Evolutionary conservation across 2,329 filamentous ascomycete species (phyloP).

Genomic region (Pochonia chlamydosporia): DNA sequence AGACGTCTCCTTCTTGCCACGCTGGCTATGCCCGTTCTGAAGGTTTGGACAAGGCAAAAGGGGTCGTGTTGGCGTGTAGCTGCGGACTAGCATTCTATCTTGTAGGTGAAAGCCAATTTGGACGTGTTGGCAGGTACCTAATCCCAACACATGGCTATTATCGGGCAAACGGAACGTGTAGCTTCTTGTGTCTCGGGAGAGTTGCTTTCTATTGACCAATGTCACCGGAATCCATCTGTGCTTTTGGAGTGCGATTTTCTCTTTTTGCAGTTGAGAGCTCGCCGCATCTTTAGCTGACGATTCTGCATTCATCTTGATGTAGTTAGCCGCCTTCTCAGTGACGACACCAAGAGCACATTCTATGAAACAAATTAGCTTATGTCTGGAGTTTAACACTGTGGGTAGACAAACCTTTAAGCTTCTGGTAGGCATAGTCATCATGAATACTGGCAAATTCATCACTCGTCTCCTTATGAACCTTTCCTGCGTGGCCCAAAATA

Average conservation of each 20-base stretch:
- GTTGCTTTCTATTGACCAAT: conserved; percentile 26
- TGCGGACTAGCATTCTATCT: conserved; percentile 43
- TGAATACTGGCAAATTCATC: conserved; percentile 45
- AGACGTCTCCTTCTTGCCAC: not conserved
- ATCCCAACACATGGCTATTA: conserved; percentile 33
- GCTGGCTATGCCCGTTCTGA: not conserved
- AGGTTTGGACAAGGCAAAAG: conserved; percentile 20
- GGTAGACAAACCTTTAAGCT: conserved; percentile 31
- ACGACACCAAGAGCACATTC: conserved; percentile 44
- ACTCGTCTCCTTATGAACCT: conserved; percentile 41
- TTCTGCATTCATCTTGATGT: conserved; percentile 38
- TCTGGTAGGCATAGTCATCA: conserved; percentile 43
- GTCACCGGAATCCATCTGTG: conserved; percentile 41
- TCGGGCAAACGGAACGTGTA: conserved; percentile 42
- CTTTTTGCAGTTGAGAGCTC: conserved; percentile 10
- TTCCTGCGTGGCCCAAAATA: conserved; percentile 43
- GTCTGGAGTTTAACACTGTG: no score
- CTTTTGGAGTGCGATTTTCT: conserved; percentile 31
- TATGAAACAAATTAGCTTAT: conserved; percentile 17
- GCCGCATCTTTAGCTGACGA: conserved; percentile 30
- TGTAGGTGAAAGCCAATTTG: conserved; percentile 46
- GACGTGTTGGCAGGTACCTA: conserved; percentile 46
- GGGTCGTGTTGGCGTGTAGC: conserved; percentile 45
- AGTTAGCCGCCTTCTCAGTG: conserved; percentile 41
- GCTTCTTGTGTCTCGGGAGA: conserved; percentile 32